Conservation (phyloP, 495 filamentous ascomycete genomes). For the Aspergillus ostianus region DNA sequence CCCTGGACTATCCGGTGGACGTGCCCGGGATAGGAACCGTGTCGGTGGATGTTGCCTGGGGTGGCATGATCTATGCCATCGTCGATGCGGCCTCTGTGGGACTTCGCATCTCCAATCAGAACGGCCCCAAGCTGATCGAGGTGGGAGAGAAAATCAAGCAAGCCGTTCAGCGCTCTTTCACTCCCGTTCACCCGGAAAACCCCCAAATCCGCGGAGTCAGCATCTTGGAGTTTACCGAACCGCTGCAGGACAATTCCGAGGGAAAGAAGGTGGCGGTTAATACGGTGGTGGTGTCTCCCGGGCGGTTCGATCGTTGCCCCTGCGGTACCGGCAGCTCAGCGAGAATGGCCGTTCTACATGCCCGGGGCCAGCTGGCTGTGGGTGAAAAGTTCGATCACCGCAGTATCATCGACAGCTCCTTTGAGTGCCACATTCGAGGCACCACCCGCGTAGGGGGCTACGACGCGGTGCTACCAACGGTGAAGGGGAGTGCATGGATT, state of each 20-base stretch:
- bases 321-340: constrained; percentile 27
- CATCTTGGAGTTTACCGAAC: constrained; percentile 12
- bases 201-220: too few species aligned
- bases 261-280: constrained; percentile 11
- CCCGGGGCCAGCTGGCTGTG: constrained; percentile 16
- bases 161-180: constrained; percentile 10
- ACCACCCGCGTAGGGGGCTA: constrained; percentile 13
- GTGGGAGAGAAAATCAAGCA: constrained; percentile 21
- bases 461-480: constrained; percentile 22
- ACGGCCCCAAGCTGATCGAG: constrained; percentile 17
- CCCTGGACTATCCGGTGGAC: constrained; percentile 17
- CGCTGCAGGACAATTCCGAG: constrained; percentile 5
- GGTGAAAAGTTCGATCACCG: constrained; percentile 19
- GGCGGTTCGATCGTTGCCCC: constrained; percentile 24
- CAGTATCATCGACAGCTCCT: constrained; percentile 26
- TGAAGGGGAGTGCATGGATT: constrained; percentile 30
- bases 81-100: constrained; percentile 19
- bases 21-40: constrained; percentile 21
- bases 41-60: constrained; percentile 25
- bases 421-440: constrained; percentile 23
- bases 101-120: constrained; percentile 10
- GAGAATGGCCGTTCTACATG: constrained; percentile 26
- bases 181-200: constrained; percentile 21
- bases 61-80: constrained; percentile 26
- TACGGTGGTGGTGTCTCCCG: constrained; percentile 25